Evolutionary conservation across 148 eudicot genomes (phyloP), one percentile per base, ranked within the genome.

Genomic region (Talinum fruticosum): DNA sequence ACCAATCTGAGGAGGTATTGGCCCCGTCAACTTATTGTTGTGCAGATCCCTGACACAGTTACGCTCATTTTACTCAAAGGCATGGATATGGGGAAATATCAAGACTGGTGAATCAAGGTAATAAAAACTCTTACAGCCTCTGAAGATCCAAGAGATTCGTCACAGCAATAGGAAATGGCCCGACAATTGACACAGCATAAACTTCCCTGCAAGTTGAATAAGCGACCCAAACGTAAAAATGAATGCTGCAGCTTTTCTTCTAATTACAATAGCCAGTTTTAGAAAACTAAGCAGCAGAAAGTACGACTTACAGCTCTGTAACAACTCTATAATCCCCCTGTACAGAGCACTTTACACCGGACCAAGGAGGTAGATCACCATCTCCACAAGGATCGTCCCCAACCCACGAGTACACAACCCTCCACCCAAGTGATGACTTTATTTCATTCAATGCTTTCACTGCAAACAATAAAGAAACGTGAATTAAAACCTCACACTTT

Each of bases 301-400:
- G 10, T 33, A 45, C 10, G 18, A 72, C 90, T 80, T 83, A 88
- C 93, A 90, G 69, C 68, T 86, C 93, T 16, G 90, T 90, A 35
- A 90, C 93, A 73, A 90, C 93, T 81, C 91, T 70, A 76, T 88
- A 90, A 79, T 90, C 93, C 57, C 93, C 93, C 78, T 79, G 88
- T 49, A 81, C 85, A 21, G 90, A 86, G 75, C 93, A 90, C 14
- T 84, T 88, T 34, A 96, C 95, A 51, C 97, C 99, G 83, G 99
- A 90, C 99, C 99, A 96, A 21, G 95, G 89, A 62, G 97, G 94
- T 83, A 93, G 84, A 83, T 88, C 97, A 59, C 92, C 97, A 81
- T 96, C 99, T 83, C 99, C 99, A 81, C 99, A 96, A 75, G 97
- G 99, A 86, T 96, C 99, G 78, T 96, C 99, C 71, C 97, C 99